Evolutionary conservation across 768 basidiomycete species (phyloP).

Genomic region (Sarcodon sp.): DNA sequence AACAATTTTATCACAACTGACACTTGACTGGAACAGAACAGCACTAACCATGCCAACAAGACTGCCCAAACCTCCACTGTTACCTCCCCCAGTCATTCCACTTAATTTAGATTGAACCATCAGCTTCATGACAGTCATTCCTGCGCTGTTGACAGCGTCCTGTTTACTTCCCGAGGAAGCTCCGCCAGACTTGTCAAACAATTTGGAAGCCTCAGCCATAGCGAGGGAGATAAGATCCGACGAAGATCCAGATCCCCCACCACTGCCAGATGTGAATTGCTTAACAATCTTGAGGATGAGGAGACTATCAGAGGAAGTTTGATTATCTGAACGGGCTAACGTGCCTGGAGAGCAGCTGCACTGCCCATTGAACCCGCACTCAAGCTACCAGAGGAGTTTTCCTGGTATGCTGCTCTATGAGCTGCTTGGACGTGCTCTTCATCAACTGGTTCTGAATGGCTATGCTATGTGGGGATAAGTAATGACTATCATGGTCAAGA

Average conservation of each 20-base stretch:
- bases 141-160: constrained; percentile 75
- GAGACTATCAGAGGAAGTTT: neutral
- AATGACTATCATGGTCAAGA: neutral
- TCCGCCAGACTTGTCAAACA: constrained; percentile 62
- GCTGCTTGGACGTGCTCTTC: constrained; percentile 49
- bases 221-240: constrained; percentile 74
- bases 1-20: neutral
- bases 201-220: constrained; percentile 69
- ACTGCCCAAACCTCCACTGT: constrained; percentile 56
- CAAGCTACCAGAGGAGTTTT: constrained; percentile 36
- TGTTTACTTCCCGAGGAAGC: constrained; percentile 61
- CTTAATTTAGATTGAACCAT: constrained; percentile 57
- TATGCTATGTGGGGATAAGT: constrained; percentile 19
- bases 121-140: constrained; percentile 78
- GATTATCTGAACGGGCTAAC: constrained; percentile 3
- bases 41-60: constrained; percentile 48
- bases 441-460: constrained; percentile 49
- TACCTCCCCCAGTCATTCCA: constrained; percentile 32
- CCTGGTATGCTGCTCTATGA: constrained; percentile 48
- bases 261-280: constrained; percentile 45
- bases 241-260: constrained; percentile 29
- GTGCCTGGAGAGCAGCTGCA: constrained; percentile 67
- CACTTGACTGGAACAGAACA: neutral
- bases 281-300: constrained; percentile 37
- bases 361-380: constrained; percentile 54